A percentile compares a stretch with the other conserved stretches of the same genome.
Evolutionary conservation across 2,329 filamentous ascomycete genomes (phyloP).

Genomic region (Fusarium liriodendri): DNA sequence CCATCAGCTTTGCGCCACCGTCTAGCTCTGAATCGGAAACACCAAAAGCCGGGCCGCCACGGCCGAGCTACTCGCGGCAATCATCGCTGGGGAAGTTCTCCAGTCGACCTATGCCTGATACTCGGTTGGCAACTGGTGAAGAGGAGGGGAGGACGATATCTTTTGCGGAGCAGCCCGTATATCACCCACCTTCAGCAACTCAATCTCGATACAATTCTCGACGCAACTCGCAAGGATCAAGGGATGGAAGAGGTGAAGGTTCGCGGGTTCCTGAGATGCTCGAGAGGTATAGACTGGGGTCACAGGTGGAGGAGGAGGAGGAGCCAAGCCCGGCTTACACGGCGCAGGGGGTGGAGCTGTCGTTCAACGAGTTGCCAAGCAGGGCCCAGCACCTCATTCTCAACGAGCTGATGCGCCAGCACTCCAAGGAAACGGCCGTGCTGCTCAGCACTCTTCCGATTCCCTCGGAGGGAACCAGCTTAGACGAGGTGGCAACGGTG

Average conservation of each 20-base stretch:
- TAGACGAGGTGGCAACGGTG: slow-evolving; percentile 76
- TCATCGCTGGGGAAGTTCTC: slow-evolving; percentile 69
- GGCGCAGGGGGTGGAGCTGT: slow-evolving; percentile 74
- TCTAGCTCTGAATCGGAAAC: slow-evolving; percentile 42
- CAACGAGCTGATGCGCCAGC: slow-evolving; percentile 81
- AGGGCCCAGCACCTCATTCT: slow-evolving; percentile 87
- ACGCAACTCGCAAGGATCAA: slow-evolving; percentile 50
- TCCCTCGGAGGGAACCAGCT: slow-evolving; percentile 79
- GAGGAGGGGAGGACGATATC: slow-evolving; percentile 71
- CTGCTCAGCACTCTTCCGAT: slow-evolving; percentile 87
- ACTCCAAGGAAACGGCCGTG: slow-evolving; percentile 79
- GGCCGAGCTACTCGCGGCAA: slow-evolving; percentile 54
- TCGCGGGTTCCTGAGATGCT: slow-evolving; percentile 59
- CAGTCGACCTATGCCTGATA: slow-evolving; percentile 71
- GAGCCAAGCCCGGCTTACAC: slow-evolving; percentile 59
- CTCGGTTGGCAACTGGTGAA: slow-evolving; percentile 65
- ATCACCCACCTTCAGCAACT: slow-evolving; percentile 35
- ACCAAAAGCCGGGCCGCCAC: slow-evolving; percentile 45
- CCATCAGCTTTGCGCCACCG: slow-evolving; percentile 75
- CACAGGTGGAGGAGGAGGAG: slow-evolving; percentile 40
- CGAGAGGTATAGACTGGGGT: slow-evolving; percentile 50
- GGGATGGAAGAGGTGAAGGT: slow-evolving; percentile 48
- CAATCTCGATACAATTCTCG: slow-evolving; percentile 52
- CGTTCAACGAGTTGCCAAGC: slow-evolving; percentile 88
- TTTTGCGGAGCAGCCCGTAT: slow-evolving; percentile 61